These are phyloP conservation scores for Fusarium miscanthi DNA, from an alignment of 2,329 filamentous ascomycete species.

Conservation along the genomic window DNA sequence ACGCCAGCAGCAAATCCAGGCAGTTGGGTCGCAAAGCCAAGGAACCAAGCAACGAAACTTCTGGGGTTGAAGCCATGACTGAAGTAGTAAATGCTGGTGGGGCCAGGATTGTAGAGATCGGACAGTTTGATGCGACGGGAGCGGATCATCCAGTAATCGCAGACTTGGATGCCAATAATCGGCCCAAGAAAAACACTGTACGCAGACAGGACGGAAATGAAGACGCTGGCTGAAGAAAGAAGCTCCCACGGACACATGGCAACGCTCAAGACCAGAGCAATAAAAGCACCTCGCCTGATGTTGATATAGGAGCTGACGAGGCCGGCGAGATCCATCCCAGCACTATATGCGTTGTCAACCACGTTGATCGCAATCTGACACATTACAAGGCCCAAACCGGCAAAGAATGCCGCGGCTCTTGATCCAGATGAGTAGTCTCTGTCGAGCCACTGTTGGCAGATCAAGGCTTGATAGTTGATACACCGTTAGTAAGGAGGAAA, in stretches of 20 bases:
- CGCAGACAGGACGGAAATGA: neutral
- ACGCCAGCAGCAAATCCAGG: neutral
- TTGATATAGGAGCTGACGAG: neutral
- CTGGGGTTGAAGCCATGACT: neutral
- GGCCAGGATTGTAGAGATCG: neutral
- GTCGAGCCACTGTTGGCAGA: neutral
- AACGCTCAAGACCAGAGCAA: neutral
- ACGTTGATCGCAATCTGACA: neutral
- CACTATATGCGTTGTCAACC: neutral
- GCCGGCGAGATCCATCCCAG: neutral
- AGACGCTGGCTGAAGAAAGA: neutral
- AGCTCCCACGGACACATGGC: neutral
- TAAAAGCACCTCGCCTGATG: neutral
- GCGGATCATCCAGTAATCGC: neutral
- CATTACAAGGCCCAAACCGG: neutral
- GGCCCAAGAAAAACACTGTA: neutral
- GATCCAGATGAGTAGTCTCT: neutral
- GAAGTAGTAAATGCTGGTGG: neutral
- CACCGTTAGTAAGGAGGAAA: accelerated
- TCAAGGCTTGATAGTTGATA: neutral
- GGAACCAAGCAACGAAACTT: neutral
- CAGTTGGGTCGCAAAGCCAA: neutral
- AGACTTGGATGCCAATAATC: neutral
- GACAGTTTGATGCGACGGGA: neutral
- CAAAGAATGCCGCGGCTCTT: neutral